Evolutionary conservation across 192 early-diverging fungal genomes (phyloP).

Genomic region (Coemansia sp.): DNA sequence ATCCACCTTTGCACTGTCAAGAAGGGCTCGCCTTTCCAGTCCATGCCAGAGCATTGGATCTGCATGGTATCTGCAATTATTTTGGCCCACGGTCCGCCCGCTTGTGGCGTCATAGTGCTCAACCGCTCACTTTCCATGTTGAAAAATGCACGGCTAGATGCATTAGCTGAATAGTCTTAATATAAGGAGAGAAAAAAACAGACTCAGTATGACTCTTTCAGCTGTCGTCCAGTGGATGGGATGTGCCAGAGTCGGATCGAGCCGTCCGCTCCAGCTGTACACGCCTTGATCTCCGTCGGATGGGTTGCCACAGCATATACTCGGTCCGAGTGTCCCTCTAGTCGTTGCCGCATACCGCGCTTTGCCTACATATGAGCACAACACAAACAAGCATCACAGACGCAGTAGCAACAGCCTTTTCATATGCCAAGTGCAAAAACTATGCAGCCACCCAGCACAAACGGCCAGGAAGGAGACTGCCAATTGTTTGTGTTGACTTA

Average conservation of each 20-base stretch:
- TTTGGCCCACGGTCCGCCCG: not conserved
- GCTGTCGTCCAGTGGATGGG: constrained; percentile 50
- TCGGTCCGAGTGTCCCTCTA: constrained; percentile 92
- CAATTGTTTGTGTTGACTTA: constrained; percentile 21
- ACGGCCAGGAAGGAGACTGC: not conserved
- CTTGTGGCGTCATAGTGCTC: constrained; percentile 10
- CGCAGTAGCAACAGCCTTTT: not conserved
- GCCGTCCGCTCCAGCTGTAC: constrained; percentile 53
- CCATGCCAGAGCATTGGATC: not conserved
- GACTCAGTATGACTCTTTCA: constrained; percentile 37
- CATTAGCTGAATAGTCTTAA: not conserved
- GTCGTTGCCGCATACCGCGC: constrained; percentile 63
- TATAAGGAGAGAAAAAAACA: not conserved
- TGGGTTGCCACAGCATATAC: constrained; percentile 94
- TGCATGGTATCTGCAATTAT: not conserved
- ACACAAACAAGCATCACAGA: constrained; percentile 6
- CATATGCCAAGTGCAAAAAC: not conserved
- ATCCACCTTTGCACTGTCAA: constrained; percentile 3
- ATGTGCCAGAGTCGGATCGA: constrained; percentile 56
- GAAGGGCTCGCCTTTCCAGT: not conserved
- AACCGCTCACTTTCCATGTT: not conserved
- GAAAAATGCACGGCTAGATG: not conserved
- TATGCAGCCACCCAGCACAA: not conserved
- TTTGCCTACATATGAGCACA: constrained; percentile 29
- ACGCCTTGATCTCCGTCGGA: constrained; percentile 76